Conservation (phyloP, 352 stramenopile genomes). For the Globisporangium middletonii region DNA sequence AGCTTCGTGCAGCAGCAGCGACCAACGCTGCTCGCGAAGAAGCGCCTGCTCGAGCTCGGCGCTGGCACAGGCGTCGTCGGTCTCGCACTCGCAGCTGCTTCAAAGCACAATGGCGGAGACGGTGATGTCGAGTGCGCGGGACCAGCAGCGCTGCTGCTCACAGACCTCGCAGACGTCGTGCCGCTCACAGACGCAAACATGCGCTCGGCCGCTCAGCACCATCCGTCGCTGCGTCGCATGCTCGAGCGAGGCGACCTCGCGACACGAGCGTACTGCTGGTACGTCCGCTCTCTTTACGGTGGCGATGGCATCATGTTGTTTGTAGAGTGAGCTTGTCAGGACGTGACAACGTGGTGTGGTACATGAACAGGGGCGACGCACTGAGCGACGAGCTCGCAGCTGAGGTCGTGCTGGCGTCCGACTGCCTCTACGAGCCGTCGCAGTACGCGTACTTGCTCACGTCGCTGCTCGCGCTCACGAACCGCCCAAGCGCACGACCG, state of each 20-base stretch:
- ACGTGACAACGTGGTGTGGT: neutral
- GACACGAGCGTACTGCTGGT: constrained; percentile 36
- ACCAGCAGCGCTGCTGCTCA: constrained; percentile 38
- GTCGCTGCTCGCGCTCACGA: constrained; percentile 38
- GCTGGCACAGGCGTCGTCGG: constrained; percentile 48
- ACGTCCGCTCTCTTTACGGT: neutral
- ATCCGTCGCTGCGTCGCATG: constrained; percentile 19
- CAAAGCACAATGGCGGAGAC: too few relatives aligned
- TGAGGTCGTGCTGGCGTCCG: constrained; percentile 41
- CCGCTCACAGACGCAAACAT: constrained; percentile 35
- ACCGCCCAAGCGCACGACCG: neutral
- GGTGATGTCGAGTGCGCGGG: neutral
- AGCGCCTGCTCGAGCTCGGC: constrained; percentile 49
- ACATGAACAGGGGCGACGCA: constrained; percentile 5
- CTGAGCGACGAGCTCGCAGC: neutral
- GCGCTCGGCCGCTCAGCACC: constrained; percentile 13
- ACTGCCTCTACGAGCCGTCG: constrained; percentile 61
- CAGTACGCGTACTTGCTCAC: constrained; percentile 30
- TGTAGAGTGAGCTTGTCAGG: neutral
- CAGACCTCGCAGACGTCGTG: constrained; percentile 45
- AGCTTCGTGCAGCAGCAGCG: constrained; percentile 29
- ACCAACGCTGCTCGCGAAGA: constrained; percentile 18
- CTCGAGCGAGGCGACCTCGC: constrained; percentile 16
- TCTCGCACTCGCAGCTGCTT: constrained; percentile 14
- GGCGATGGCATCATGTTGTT: too few relatives aligned